A percentile compares a stretch with the other conserved stretches of the same genome.
Conservation (phyloP, 2,329 filamentous ascomycete genomes). For the Neonectria magnoliae region DNA sequence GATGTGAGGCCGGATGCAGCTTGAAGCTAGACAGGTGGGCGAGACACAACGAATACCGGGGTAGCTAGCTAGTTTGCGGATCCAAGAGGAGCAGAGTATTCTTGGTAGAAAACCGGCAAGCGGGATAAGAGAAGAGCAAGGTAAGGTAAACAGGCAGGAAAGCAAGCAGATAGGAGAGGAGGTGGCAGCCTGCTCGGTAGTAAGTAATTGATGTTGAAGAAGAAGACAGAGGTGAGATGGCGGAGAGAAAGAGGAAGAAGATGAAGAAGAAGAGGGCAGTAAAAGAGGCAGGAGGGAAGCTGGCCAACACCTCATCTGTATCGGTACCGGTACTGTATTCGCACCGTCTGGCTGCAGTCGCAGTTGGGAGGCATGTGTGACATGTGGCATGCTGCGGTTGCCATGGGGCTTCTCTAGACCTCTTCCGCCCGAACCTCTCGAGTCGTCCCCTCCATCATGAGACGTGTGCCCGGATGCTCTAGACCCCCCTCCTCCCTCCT, state of each 20-base stretch:
- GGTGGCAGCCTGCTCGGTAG: background rate
- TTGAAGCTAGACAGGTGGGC: constrained; percentile 14
- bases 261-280: background rate
- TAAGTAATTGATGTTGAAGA: background rate
- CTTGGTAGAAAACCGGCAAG: too few relatives aligned
- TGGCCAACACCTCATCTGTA: background rate
- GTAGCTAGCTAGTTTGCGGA: constrained; percentile 17
- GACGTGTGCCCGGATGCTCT: background rate
- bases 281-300: background rate
- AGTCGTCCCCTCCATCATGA: background rate
- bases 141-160: background rate
- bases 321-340: background rate
- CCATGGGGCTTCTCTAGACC: background rate
- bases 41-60: constrained; percentile 17
- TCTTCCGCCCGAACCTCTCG: background rate
- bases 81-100: background rate
- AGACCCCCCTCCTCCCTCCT: background rate
- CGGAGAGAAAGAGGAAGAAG: background rate
- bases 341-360: too few relatives aligned
- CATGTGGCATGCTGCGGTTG: background rate
- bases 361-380: background rate
- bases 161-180: background rate
- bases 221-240: background rate
- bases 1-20: constrained; percentile 16
- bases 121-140: background rate